Conservation (phyloP, 495 filamentous ascomycete species). For the Neurospora sp. region DNA sequence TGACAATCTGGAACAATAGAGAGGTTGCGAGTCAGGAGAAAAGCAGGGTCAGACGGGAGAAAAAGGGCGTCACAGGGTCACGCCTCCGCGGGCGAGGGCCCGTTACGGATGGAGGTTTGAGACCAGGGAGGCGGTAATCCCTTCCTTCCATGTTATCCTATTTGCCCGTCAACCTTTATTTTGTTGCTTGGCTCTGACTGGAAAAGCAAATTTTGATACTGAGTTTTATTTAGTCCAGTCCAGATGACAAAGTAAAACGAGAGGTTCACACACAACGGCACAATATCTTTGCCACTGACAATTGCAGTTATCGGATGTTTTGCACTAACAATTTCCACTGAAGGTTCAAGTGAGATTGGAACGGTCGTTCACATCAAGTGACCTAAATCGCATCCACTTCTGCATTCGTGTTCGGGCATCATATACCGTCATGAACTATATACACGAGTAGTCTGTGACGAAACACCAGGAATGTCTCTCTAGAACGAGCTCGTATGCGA, state of each 20-base stretch:
- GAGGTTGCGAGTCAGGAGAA: background rate
- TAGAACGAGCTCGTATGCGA: background rate
- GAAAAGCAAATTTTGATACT: background rate
- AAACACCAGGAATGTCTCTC: background rate
- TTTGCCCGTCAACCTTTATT: background rate
- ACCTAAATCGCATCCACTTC: background rate
- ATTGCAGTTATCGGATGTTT: background rate
- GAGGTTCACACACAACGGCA: background rate
- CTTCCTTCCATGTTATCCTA: background rate
- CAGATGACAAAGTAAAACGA: background rate
- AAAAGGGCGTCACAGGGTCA: background rate
- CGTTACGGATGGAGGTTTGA: background rate
- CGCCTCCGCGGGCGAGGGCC: background rate
- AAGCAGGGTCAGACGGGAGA: background rate
- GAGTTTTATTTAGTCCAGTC: background rate
- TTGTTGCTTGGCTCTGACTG: background rate
- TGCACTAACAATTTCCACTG: background rate
- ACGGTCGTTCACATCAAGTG: background rate
- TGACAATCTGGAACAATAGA: background rate
- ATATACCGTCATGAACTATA: background rate
- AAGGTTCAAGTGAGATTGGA: background rate
- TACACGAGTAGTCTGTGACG: background rate
- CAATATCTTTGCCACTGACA: background rate
- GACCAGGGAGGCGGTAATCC: background rate
- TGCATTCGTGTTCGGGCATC: background rate